These are phyloP conservation scores for Smallanthus sonchifolius DNA, from an alignment of 129 eudicot species.

Conservation along the genomic window DNA sequence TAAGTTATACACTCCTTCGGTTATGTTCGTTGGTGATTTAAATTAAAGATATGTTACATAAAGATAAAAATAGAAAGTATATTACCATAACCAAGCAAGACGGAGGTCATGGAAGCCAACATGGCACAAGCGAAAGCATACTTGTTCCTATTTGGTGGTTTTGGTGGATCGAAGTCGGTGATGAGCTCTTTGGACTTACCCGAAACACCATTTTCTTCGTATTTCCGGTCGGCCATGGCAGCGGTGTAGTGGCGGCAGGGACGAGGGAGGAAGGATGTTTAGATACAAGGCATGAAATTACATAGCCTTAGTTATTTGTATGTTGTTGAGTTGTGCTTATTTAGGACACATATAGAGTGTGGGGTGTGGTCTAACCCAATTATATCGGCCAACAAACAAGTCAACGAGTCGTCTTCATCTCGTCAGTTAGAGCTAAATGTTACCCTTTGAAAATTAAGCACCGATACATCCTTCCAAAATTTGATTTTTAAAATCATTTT, in stretches of 20 bases:
- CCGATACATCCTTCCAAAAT: neutral
- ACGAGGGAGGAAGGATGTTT: neutral
- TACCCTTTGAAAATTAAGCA: neutral
- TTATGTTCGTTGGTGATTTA: neutral
- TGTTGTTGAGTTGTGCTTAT: conserved; percentile 10
- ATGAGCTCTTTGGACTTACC: conserved; percentile 24
- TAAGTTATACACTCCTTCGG: neutral
- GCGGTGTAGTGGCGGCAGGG: neutral
- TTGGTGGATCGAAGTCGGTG: conserved; percentile 43
- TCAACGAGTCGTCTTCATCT: conserved; percentile 8
- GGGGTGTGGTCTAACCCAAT: neutral
- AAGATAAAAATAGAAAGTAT: neutral
- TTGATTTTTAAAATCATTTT: neutral
- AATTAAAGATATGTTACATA: neutral
- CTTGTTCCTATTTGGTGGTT: conserved; percentile 48
- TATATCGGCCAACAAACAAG: conserved; percentile 16
- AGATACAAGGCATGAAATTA: conserved; percentile 15
- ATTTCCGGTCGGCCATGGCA: conserved; percentile 45
- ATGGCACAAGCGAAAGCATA: conserved; percentile 57
- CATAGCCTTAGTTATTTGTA: neutral
- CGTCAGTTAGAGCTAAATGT: neutral
- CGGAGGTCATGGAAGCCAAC: conserved; percentile 71
- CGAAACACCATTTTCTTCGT: conserved; percentile 23
- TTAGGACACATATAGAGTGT: conserved; percentile 27
- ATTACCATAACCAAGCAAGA: conserved; percentile 66